phyloP scores from a whole-genome alignment of 345 rosid genomes.

The Arabidopsis suecica region DNA sequence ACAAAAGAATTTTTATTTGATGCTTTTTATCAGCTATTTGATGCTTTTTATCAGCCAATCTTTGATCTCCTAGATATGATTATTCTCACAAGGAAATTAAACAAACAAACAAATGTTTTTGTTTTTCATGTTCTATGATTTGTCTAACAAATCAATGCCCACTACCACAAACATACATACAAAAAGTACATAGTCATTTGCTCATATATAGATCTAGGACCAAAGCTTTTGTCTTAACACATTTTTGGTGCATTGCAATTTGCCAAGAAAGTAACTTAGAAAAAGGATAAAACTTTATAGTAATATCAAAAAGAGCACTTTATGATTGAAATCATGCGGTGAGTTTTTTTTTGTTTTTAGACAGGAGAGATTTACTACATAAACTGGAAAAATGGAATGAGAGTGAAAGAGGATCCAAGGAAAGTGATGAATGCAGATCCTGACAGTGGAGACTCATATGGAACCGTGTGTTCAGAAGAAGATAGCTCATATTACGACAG shows the following conservation, averaged over 20 bases:
- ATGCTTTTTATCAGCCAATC: constrained; percentile 21
- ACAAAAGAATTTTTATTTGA: constrained; percentile 5
- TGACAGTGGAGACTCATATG: constrained; percentile 50
- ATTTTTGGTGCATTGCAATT: constrained; percentile 12
- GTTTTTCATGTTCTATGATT: constrained; percentile 26
- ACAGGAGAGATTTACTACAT: constrained; percentile 93
- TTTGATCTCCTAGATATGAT: constrained; percentile 7
- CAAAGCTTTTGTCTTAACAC: constrained; percentile 23
- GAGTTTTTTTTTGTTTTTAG: constrained; percentile 41
- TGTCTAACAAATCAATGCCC: constrained; percentile 20
- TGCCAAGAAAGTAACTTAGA: constrained; percentile 15
- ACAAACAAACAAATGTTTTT: constrained; percentile 6
- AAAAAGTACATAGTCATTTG: constrained; percentile 40
- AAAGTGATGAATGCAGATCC: constrained; percentile 43
- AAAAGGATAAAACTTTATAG: background rate
- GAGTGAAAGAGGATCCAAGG: constrained; percentile 81
- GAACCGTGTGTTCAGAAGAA: constrained; percentile 56
- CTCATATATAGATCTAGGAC: constrained; percentile 43
- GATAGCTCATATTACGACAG: constrained; percentile 71
- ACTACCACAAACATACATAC: constrained; percentile 24
- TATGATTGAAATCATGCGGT: constrained; percentile 18
- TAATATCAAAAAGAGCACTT: constrained; percentile 20
- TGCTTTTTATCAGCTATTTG: constrained; percentile 17
- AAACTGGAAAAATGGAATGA: constrained; percentile 94
- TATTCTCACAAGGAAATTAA: background rate